These are phyloP conservation scores for Austropuccinia psidii DNA, from an alignment of 1,284 basidiomycete genomes.

Conservation along the genomic window DNA sequence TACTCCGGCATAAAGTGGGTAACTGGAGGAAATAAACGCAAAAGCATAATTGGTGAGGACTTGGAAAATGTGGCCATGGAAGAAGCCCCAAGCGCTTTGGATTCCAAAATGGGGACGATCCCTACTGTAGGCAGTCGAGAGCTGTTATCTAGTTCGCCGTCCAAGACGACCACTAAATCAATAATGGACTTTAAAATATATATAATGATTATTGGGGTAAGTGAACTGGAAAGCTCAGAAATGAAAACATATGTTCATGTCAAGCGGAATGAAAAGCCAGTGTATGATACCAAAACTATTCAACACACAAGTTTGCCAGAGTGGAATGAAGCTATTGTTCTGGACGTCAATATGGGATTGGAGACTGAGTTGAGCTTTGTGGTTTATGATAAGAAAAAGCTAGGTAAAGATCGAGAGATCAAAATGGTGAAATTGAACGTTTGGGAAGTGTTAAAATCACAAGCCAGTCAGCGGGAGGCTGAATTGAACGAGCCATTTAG, in stretches of 20 bases:
- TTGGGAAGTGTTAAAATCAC: not conserved
- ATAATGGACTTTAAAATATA: constrained; percentile 5
- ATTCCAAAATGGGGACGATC: no score
- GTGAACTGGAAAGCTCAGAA: constrained; percentile 10
- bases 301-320: not conserved
- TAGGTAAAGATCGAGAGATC: constrained; percentile 24
- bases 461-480: not conserved
- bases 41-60: constrained; percentile 1
- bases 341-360: constrained; percentile 32
- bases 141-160: not conserved
- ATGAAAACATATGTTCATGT: constrained; percentile 19
- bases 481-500: not conserved
- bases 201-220: constrained; percentile 4
- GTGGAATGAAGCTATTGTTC: constrained; percentile 55
- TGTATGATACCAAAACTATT: constrained; percentile 25
- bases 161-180: not conserved
- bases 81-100: no score
- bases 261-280: constrained; percentile 8
- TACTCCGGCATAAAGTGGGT: constrained; percentile 10
- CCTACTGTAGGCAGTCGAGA: no score
- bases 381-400: constrained; percentile 4
- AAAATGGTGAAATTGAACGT: not conserved
- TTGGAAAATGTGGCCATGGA: not conserved
- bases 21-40: constrained; percentile 20
- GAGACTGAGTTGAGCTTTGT: constrained; percentile 13